Evolutionary conservation across 495 filamentous ascomycete genomes (phyloP).

Genomic region (Penicillium subrubescens): DNA sequence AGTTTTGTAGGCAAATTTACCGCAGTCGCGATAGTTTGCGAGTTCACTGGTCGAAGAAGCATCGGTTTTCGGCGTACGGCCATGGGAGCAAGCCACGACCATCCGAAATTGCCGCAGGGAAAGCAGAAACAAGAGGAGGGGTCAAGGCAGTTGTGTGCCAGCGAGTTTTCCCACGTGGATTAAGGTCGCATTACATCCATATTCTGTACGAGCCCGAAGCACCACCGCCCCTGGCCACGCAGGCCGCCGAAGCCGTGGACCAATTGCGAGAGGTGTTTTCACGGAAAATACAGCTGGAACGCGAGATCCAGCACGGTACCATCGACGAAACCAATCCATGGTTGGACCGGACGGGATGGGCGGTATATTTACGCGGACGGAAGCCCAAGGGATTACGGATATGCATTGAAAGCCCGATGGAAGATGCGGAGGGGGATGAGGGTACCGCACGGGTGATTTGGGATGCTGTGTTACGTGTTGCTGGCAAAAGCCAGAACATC

Average conservation of each 20-base stretch:
- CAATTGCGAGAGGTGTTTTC: neutral
- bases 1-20: no score
- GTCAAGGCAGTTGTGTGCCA: no score
- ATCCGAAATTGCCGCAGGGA: no score
- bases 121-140: no score
- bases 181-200: no score
- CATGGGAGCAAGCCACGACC: no score
- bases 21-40: no score
- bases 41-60: no score
- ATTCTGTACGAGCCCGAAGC: neutral
- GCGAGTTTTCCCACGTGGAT: no score
- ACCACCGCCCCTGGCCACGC: neutral
- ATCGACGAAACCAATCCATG: neutral
- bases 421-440: neutral
- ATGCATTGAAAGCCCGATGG: neutral
- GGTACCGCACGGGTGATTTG: slow-evolving; percentile 1
- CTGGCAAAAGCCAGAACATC: slow-evolving; percentile 2
- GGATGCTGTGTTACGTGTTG: neutral
- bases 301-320: neutral
- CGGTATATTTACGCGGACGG: neutral
- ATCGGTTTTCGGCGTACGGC: no score
- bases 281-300: neutral
- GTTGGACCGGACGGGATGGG: slow-evolving; percentile 5
- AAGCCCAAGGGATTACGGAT: neutral
- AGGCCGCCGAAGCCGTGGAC: neutral